A percentile compares a stretch with the other conserved stretches of the same genome.
Conservation (phyloP, 1,284 basidiomycete genomes). For the Ceraceosorus guamensis region DNA sequence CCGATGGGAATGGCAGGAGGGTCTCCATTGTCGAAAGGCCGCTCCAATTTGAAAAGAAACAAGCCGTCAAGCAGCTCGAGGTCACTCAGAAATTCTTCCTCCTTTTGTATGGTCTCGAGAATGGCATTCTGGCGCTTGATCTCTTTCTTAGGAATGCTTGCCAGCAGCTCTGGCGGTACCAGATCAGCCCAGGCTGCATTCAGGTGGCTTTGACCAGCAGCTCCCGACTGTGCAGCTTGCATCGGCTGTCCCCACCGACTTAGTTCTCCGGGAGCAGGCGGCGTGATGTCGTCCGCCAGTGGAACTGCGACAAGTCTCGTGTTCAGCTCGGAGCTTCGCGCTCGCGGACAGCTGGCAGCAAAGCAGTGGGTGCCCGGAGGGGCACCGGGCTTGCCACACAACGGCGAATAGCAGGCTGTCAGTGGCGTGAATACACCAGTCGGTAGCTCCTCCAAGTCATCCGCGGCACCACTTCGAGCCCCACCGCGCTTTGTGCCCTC, state of each 20-base stretch:
- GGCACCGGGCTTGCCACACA: constrained; percentile 58
- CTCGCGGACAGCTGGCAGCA: constrained; percentile 28
- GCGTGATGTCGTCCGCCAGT: constrained; percentile 5
- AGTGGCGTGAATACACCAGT: constrained; percentile 92
- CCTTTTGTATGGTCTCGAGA: constrained; percentile 79
- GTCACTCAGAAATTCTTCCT: constrained; percentile 83
- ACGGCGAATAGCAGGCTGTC: constrained; percentile 95
- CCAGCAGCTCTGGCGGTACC: constrained; percentile 63
- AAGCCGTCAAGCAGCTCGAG: constrained; percentile 67
- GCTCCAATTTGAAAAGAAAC: constrained; percentile 25
- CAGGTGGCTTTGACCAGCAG: background rate
- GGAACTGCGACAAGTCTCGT: background rate
- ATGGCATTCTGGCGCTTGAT: constrained; percentile 82
- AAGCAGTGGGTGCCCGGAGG: constrained; percentile 19
- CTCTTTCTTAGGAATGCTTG: constrained; percentile 65
- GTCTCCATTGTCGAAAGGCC: constrained; percentile 28
- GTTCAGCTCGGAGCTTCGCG: constrained; percentile 4
- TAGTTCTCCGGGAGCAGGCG: background rate
- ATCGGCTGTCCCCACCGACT: background rate
- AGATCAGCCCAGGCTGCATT: constrained; percentile 60
- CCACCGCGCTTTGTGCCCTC: constrained; percentile 4
- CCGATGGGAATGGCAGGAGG: constrained; percentile 35
- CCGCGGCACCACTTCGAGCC: too few species aligned
- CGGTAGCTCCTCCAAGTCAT: constrained; percentile 63
- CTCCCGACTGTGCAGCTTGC: background rate